Evolutionary conservation across 192 early-diverging fungal genomes (phyloP), one percentile per base, ranked within the genome.

Genomic region (Coemansia sp.): DNA sequence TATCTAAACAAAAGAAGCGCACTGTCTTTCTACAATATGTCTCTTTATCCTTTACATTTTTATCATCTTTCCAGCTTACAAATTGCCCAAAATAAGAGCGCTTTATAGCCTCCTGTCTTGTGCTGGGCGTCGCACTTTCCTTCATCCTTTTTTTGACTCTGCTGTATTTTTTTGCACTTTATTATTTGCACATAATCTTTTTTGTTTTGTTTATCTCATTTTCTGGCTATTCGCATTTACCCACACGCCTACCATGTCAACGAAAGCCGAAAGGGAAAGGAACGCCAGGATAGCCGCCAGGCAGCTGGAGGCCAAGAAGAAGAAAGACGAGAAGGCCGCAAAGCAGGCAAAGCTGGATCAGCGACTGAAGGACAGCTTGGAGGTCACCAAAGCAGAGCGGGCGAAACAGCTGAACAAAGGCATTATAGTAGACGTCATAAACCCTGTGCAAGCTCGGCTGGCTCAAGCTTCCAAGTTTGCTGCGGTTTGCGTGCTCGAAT

Each of bases 401-500:
- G 31, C 49, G 9, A 35, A 31, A 27, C 49, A 90, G 89, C 84
- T 98, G 46, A 95, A 95, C 87, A 94, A 94, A 57, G 94, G 96
- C 70, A 93, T 96, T 25, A 98, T 98, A 78, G 95, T 98, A 92
- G 94, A 96, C 80, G 96, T 98, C 22, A 86, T 95, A 64, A 92
- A 97, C 74, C 91, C 87, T 45, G 90, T 94, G 71, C 95, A 98
- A 84, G 95, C 96, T 19, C 76, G 91, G 24, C 95, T 98, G 62
- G 95, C 95, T 53, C 95, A 98, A 73, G 89, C 90, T 59, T 93
- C 94, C 59, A 95, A 95, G 72, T 95, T 94, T 49, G 87, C 86
- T 60, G 96, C 96, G 62, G 93, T 98, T 60, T 97, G 97, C 92
- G 94, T 95, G 25, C 87, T 98, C 62, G 94, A 96, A 62, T 91